Evolutionary conservation across 805 yeast species (phyloP).

Genomic region (Lipomyces mesembrius): DNA sequence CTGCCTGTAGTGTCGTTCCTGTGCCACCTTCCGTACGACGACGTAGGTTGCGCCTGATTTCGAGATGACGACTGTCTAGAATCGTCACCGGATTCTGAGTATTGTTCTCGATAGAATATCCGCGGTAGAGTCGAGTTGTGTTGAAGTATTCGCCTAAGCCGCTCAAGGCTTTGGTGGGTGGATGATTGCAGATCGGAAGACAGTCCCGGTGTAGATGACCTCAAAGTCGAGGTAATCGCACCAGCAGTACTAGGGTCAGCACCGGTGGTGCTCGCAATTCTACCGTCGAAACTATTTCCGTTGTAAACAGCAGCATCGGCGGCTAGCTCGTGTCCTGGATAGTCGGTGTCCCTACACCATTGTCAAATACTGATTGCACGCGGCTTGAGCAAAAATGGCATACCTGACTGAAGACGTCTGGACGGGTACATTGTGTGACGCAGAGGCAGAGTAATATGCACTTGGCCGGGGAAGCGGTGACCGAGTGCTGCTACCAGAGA

Average conservation of each 20-base stretch:
- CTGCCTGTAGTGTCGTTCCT: neutral
- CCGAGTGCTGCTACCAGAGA: neutral
- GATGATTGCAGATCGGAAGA: slow-evolving; percentile 6
- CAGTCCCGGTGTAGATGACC: neutral
- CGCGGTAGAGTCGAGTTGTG: slow-evolving; percentile 15
- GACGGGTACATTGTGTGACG: slow-evolving; percentile 1
- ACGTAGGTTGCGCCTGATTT: slow-evolving; percentile 6
- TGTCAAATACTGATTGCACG: neutral
- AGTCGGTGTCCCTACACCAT: slow-evolving; percentile 3
- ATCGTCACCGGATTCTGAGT: slow-evolving; percentile 3
- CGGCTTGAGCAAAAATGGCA: neutral
- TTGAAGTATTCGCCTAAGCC: slow-evolving; percentile 13
- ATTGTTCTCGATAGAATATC: slow-evolving; percentile 13
- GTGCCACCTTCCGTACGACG: slow-evolving; percentile 5
- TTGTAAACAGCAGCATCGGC: neutral
- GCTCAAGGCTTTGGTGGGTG: slow-evolving; percentile 9
- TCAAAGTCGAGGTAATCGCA: neutral
- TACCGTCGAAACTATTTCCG: neutral
- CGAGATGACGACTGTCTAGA: neutral
- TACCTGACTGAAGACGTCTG: slow-evolving; percentile 12
- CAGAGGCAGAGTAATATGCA: slow-evolving; percentile 10
- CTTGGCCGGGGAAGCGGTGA: neutral
- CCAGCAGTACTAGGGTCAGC: neutral
- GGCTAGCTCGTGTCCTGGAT: neutral
- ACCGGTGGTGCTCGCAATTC: neutral